These are phyloP conservation scores for Moelleriella libera DNA, from an alignment of 2,329 filamentous ascomycete species.

Conservation along the genomic window DNA sequence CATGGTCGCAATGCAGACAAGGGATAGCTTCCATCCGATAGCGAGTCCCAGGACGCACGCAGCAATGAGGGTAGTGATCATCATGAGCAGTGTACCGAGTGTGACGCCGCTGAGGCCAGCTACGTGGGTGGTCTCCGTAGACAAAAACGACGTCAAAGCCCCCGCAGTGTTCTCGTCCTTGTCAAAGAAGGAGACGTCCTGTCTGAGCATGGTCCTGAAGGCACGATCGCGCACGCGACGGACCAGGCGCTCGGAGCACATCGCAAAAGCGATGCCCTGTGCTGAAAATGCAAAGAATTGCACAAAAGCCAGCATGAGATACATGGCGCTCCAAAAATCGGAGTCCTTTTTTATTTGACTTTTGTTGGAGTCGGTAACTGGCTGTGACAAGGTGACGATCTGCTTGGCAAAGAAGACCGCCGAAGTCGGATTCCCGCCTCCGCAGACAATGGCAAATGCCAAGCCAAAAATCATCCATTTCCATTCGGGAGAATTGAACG, in stretches of 20 bases:
- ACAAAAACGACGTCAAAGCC: slow-evolving; percentile 75
- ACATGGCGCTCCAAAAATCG: slow-evolving; percentile 84
- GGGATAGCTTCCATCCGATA: slow-evolving; percentile 76
- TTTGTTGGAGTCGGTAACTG: slow-evolving; percentile 33
- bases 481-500: slow-evolving; percentile 66
- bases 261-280: slow-evolving; percentile 66
- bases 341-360: slow-evolving; percentile 51
- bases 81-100: slow-evolving; percentile 72
- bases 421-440: slow-evolving; percentile 59
- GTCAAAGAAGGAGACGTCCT: slow-evolving; percentile 90
- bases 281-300: slow-evolving; percentile 53
- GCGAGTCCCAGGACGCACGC: slow-evolving; percentile 57
- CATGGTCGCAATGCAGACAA: slow-evolving; percentile 68
- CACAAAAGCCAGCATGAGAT: slow-evolving; percentile 65
- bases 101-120: slow-evolving; percentile 80
- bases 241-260: slow-evolving; percentile 74
- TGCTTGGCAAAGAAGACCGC: slow-evolving; percentile 77
- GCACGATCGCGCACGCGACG: slow-evolving; percentile 69
- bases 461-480: slow-evolving; percentile 60
- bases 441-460: slow-evolving; percentile 60
- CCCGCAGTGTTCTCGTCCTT: slow-evolving; percentile 79
- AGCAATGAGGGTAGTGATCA: slow-evolving; percentile 63
- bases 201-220: slow-evolving; percentile 78
- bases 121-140: slow-evolving; percentile 78
- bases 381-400: slow-evolving; percentile 53